phyloP scores from a whole-genome alignment of 306 rosid genomes.

The Sophora flavescens region DNA sequence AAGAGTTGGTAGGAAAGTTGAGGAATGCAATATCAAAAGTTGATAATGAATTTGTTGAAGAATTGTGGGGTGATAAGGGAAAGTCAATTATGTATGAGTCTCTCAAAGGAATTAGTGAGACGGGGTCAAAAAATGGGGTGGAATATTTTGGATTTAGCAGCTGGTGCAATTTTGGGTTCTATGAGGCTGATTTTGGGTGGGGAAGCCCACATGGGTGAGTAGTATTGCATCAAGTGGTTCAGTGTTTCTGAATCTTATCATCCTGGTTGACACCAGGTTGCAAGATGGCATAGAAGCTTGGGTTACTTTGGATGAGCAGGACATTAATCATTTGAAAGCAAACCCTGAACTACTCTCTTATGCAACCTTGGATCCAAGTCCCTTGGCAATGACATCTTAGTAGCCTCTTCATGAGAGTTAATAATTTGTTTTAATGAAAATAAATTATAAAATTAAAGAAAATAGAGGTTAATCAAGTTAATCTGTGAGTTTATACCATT shows the following conservation, averaged over 20 bases:
- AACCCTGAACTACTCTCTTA: constrained; percentile 30
- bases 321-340: constrained; percentile 27
- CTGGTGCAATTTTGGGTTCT: constrained; percentile 46
- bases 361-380: constrained; percentile 45
- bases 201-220: constrained; percentile 53
- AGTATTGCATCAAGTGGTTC: constrained; percentile 3
- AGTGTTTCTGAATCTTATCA: constrained; percentile 37
- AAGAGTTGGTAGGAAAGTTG: constrained; percentile 37
- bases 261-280: constrained; percentile 27
- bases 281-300: constrained; percentile 53
- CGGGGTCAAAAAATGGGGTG: not conserved
- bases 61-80: constrained; percentile 30
- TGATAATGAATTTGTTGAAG: not conserved
- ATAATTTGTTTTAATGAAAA: not conserved
- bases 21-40: constrained; percentile 33
- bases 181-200: constrained; percentile 55
- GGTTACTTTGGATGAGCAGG: constrained; percentile 38
- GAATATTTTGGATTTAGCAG: constrained; percentile 43
- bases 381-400: constrained; percentile 9
- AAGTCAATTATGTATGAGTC: not conserved
- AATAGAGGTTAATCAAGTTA: not conserved
- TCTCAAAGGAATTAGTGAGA: not conserved
- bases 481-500: not conserved
- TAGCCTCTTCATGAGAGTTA: not conserved
- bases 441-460: not conserved